Evolutionary conservation across 768 basidiomycete genomes (phyloP), one percentile per base, ranked within the genome.

Genomic region (Asterophora parasitica): DNA sequence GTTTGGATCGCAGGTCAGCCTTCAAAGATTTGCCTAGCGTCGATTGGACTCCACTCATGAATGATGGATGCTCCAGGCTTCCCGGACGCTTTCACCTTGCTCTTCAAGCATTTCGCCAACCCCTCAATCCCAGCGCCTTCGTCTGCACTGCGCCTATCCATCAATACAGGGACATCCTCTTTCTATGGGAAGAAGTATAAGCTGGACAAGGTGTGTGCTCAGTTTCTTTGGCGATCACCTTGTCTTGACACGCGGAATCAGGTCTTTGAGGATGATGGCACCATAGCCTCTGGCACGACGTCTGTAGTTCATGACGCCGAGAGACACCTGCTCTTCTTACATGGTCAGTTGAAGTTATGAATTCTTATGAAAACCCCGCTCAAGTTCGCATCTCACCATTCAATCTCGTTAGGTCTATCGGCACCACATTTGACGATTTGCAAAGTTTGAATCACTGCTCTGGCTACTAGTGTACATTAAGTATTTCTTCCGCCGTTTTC

Each of bases 201-300:
- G 26, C 64, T 82, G 12, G 76, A 81, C 44, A 83, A 77, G 72
- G 83, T 80, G 28, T 42, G 12, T 30, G 9, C 5, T 34, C 9
- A 19, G 2, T 15, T 30, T 20, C 1, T 31, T 33, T 11, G 16
- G 9, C 17, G 30, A 36, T 20, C 1, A 34, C 42, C 33, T 20
- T 33, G 42, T 38, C 45, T 35, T 52, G n/a, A n/a, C n/a, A 39
- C 45, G 36, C n/a, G 13, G 19, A 49, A 28, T 36, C 52, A 86
- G 82, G 69, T 78, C 8, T 86, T 88, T 49, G 81, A 86, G 60
- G 83, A 88, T 60, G 70, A 81, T 49, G 85, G 87, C 7, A 65
- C 59, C 3, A 42, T 83, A 19, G 75, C 77, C 9, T 77, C 77
- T 12, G 80, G 75, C 6, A 66, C 72, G 30, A 89, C 86, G 1